Evolutionary conservation across 2,329 filamentous ascomycete species (phyloP).

Genomic region (Neofusicoccum kwambonambiense): DNA sequence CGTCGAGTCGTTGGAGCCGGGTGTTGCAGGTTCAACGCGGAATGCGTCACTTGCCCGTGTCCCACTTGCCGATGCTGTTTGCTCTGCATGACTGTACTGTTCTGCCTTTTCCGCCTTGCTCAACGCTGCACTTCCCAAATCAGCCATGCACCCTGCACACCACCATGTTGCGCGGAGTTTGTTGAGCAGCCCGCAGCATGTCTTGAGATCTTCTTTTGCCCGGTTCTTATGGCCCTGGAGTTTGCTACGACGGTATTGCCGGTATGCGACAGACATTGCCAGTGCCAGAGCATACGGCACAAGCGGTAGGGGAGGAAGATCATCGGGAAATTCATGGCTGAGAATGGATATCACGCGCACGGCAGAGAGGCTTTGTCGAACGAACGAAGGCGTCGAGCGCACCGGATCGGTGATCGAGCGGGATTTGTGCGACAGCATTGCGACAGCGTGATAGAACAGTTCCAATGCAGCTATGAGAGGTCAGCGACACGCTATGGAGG

Average conservation of each 20-base stretch:
- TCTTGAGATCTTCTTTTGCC: slow-evolving; percentile 45
- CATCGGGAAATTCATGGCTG: slow-evolving; percentile 44
- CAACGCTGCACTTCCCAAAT: slow-evolving; percentile 39
- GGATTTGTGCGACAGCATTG: slow-evolving; percentile 57
- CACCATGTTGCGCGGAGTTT: slow-evolving; percentile 46
- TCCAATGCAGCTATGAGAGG: slow-evolving; percentile 39
- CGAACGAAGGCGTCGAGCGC: slow-evolving; percentile 50
- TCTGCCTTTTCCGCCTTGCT: slow-evolving; percentile 31
- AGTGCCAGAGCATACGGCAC: slow-evolving; percentile 57
- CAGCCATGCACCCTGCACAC: slow-evolving; percentile 48
- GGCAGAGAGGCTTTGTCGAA: slow-evolving; percentile 56
- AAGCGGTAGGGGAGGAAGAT: slow-evolving; percentile 53
- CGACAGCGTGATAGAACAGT: slow-evolving; percentile 57
- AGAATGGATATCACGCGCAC: slow-evolving; percentile 55
- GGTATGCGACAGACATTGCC: slow-evolving; percentile 57
- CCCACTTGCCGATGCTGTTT: background rate
- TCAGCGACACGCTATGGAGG: background rate
- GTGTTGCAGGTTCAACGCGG: background rate
- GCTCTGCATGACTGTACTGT: slow-evolving; percentile 22
- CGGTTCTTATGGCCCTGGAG: slow-evolving; percentile 48
- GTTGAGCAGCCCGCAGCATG: slow-evolving; percentile 45
- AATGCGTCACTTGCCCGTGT: slow-evolving; percentile 11
- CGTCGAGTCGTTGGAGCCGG: background rate
- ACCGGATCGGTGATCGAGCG: slow-evolving; percentile 44
- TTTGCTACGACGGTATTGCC: slow-evolving; percentile 54